Evolutionary conservation across 2,329 filamentous ascomycete species (phyloP).

Genomic region (Colletotrichum lini): DNA sequence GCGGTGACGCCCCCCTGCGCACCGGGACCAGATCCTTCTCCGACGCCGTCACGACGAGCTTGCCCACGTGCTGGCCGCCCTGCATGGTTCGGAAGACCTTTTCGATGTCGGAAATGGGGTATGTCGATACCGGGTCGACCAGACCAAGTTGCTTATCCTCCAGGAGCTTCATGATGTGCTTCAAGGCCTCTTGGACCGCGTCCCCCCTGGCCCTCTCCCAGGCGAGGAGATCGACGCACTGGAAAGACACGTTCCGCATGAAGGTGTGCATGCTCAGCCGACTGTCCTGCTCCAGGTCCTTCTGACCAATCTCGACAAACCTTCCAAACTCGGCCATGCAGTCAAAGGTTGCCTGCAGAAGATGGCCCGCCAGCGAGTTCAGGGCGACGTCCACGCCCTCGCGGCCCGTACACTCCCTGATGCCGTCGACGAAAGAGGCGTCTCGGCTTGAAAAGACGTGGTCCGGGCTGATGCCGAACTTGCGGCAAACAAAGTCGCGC

Average conservation of each 20-base stretch:
- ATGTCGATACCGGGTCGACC: conserved; percentile 47
- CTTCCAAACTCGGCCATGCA: conserved; percentile 60
- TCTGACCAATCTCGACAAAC: conserved; percentile 61
- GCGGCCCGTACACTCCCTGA: conserved; percentile 47
- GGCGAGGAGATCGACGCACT: conserved; percentile 58
- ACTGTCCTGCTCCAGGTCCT: conserved; percentile 55
- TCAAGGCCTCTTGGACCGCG: background rate
- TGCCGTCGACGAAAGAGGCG: conserved; percentile 48
- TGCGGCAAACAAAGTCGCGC: conserved; percentile 46
- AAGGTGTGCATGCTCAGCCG: conserved; percentile 63
- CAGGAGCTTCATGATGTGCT: conserved; percentile 9
- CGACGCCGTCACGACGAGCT: conserved; percentile 49
- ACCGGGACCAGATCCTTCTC: conserved; percentile 6
- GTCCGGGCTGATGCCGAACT: conserved; percentile 46
- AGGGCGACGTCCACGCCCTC: too few relatives aligned
- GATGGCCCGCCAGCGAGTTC: conserved; percentile 52
- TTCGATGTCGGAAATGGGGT: conserved; percentile 43
- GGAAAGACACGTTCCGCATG: conserved; percentile 60
- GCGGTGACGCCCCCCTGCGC: background rate
- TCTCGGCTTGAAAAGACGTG: conserved; percentile 49
- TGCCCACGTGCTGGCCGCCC: conserved; percentile 55
- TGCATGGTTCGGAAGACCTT: conserved; percentile 55
- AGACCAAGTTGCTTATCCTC: background rate
- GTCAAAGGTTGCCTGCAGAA: conserved; percentile 58
- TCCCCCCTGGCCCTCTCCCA: background rate